Base-by-base conservation (phyloP, 257 asterid genomes). In the Solanum pennellii region DNA sequence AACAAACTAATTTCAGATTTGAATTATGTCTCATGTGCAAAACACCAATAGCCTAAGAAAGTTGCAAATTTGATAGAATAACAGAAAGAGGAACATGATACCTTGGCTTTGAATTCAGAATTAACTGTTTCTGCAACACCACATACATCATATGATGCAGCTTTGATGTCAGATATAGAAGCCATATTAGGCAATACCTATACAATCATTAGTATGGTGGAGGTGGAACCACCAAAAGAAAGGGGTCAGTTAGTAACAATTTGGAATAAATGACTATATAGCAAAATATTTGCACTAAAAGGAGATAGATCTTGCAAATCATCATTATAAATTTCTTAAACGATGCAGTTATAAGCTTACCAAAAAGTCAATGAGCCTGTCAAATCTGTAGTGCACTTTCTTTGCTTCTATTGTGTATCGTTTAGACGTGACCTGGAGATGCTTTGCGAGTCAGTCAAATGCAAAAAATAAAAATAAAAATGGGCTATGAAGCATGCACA, bases 101-200 rank as follows among this genome's bases (percentile, higher is more conserved):
- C 98, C 99, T 95, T 97, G 33, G 98, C 94, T 91, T 90, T 94
- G 95, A 93, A 92, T 89, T 92, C 92, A 79, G 96, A 85, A 93
- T 92, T 90, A 90, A 95, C 91, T 45, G 98, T 95, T 85, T 90
- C 95, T 86, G 94, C 98, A 79, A 65, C 56, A 77, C 99, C 99
- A 82, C 99, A 97, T 69, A 97, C 72, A 89, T 94, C 98, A 91
- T 94, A 97, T 25, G 98, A 94, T 88, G 93, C 91, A 45, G 98
- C 97, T 93, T 93, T 95, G 93, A 95, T 94, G 90, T 97, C 98
- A 88, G 84, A 88, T 87, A 97, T 90, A 21, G 98, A 95, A 89
- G 98, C 98, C 97, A 97, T 93, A 90, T 94, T 97, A 72, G 99
- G 99, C 89, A 95, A 89, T 89, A 97, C 98, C 99, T 97, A 93